A percentile compares a stretch with the other conserved stretches of the same genome.
Conservation (phyloP, 176 grass and related monocot genomes). For the Chloris gayana region DNA sequence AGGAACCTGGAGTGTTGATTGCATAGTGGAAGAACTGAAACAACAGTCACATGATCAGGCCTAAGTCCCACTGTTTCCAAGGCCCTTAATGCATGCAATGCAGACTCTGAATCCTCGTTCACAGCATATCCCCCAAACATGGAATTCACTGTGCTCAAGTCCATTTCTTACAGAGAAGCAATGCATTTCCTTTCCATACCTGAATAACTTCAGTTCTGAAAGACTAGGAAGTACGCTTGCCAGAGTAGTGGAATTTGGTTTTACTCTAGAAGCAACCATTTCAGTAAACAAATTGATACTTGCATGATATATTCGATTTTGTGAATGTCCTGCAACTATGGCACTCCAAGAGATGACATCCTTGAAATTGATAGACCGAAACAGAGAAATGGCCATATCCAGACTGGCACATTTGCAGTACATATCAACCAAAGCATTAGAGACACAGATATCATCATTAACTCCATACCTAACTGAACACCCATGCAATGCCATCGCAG, state of each 20-base stretch:
- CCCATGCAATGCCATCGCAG: slow-evolving; percentile 53
- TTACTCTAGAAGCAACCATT: slow-evolving; percentile 52
- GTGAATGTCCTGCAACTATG: slow-evolving; percentile 56
- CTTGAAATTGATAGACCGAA: slow-evolving; percentile 39
- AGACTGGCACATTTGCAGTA: slow-evolving; percentile 58
- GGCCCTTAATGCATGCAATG: slow-evolving; percentile 37
- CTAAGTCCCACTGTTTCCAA: slow-evolving; percentile 44
- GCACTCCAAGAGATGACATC: slow-evolving; percentile 71
- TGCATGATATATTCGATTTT: slow-evolving; percentile 35
- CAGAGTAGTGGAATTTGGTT: slow-evolving; percentile 49
- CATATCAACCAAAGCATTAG: slow-evolving; percentile 66
- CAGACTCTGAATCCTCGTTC: slow-evolving; percentile 52
- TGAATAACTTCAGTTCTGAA: slow-evolving; percentile 39
- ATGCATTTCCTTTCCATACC: slow-evolving; percentile 50
- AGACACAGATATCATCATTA: slow-evolving; percentile 41
- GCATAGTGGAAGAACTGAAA: slow-evolving; percentile 63
- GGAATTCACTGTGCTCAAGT: slow-evolving; percentile 47
- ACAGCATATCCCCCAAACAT: slow-evolving; percentile 51
- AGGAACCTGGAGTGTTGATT: slow-evolving; percentile 46
- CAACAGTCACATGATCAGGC: slow-evolving; percentile 57
- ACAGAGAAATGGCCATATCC: slow-evolving; percentile 40
- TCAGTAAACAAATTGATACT: slow-evolving; percentile 44
- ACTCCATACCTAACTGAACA: slow-evolving; percentile 43
- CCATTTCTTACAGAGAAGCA: slow-evolving; percentile 54
- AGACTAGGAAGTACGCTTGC: slow-evolving; percentile 61